A percentile compares a stretch with the other conserved stretches of the same genome.
These are phyloP conservation scores for Cornus suecica DNA, from an alignment of 148 eudicot genomes.

Conservation along the genomic window DNA sequence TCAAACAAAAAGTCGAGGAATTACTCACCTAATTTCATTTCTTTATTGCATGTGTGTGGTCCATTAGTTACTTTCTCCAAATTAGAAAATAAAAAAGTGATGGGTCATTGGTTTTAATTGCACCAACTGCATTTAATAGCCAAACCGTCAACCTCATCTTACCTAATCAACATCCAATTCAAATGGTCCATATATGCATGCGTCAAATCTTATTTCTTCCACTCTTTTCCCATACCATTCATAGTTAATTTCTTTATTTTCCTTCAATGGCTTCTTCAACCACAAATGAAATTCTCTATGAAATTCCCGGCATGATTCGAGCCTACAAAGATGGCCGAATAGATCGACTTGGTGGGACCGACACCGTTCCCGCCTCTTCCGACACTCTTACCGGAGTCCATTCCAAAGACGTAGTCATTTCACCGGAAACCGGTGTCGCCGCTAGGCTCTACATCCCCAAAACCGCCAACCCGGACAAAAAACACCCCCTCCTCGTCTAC, in stretches of 20 bases:
- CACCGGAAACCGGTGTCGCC: slow-evolving; percentile 10
- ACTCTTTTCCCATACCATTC: background rate
- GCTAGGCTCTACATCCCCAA: slow-evolving; percentile 48
- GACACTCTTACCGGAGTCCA: slow-evolving; percentile 21
- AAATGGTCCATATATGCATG: background rate
- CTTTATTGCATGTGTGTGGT: no score
- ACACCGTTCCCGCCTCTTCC: slow-evolving; percentile 13
- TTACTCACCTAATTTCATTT: no score
- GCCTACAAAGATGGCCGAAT: slow-evolving; percentile 31
- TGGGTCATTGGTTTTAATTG: no score
- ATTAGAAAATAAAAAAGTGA: no score
- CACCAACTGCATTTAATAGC: background rate
- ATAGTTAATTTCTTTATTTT: no score
- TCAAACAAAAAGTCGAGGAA: no score
- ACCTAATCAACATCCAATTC: background rate
- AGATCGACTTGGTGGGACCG: slow-evolving; percentile 23
- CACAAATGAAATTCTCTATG: background rate
- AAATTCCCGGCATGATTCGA: slow-evolving; percentile 5
- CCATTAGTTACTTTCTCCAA: no score
- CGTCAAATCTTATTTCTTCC: background rate
- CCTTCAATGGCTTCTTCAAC: slow-evolving; percentile 8
- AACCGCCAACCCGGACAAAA: background rate
- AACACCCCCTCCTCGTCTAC: slow-evolving; percentile 51
- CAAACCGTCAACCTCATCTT: background rate
- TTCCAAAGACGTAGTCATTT: slow-evolving; percentile 34